These are phyloP conservation scores for Aegilops umbellulata DNA, from an alignment of 176 grass and related monocot species.

Conservation along the genomic window DNA sequence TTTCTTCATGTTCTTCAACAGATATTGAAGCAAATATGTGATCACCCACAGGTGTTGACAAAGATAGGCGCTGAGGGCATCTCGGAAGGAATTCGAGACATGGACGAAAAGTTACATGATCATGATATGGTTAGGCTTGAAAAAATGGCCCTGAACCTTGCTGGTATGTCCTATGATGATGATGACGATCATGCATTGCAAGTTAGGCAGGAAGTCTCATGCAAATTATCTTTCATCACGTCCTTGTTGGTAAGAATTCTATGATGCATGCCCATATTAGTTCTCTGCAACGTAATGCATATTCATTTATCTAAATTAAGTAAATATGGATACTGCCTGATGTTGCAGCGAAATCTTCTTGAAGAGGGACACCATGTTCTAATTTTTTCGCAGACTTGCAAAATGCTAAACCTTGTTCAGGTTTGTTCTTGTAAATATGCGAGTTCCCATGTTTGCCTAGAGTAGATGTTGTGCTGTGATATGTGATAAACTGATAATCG, in stretches of 20 bases:
- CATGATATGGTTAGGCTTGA: constrained; percentile 61
- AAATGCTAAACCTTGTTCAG: constrained; percentile 86
- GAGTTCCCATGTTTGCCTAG: background rate
- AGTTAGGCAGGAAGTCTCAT: constrained; percentile 60
- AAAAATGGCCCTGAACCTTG: constrained; percentile 68
- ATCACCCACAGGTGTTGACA: constrained; percentile 77
- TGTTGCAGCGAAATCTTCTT: constrained; percentile 63
- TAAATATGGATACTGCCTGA: background rate
- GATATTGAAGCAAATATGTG: constrained; percentile 96
- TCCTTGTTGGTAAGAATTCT: constrained; percentile 69
- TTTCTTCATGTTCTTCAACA: constrained; percentile 32
- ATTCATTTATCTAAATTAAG: background rate
- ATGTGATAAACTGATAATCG: background rate
- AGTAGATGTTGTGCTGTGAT: background rate
- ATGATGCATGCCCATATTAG: background rate
- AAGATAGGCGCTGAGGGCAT: constrained; percentile 73
- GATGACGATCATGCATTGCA: constrained; percentile 23
- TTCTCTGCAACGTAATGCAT: background rate
- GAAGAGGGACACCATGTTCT: constrained; percentile 68
- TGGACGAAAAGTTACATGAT: constrained; percentile 49
- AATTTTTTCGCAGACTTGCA: constrained; percentile 82
- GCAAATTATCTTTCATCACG: constrained; percentile 81
- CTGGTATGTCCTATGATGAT: constrained; percentile 62
- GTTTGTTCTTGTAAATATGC: constrained; percentile 20
- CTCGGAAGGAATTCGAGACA: constrained; percentile 39